Conservation (phyloP, 305 asterid species). For the Fraxinus xanthoxyloides region DNA sequence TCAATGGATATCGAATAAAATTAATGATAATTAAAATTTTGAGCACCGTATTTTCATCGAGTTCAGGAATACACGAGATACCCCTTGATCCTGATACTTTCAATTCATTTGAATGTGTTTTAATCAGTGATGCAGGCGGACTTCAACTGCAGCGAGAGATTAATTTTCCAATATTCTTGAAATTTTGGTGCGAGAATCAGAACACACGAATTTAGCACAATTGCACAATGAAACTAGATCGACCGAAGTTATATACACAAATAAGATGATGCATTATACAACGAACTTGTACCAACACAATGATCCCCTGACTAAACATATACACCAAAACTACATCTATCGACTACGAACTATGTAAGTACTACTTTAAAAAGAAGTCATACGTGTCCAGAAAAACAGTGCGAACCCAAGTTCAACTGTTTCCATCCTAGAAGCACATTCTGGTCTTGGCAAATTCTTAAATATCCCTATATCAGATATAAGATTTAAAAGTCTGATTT, state of each 20-base stretch:
- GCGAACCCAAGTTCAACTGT: neutral
- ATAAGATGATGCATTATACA: neutral
- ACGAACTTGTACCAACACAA: neutral
- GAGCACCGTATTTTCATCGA: neutral
- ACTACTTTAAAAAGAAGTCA: constrained; percentile 17
- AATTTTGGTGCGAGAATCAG: neutral
- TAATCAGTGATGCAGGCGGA: neutral
- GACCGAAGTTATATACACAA: neutral
- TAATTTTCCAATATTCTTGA: neutral
- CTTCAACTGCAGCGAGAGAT: neutral
- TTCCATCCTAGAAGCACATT: constrained; percentile 7
- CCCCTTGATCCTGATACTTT: neutral
- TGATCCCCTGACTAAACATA: neutral
- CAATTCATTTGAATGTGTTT: neutral
- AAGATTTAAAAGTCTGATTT: constrained; percentile 35
- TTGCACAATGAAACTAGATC: neutral
- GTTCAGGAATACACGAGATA: neutral
- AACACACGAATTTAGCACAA: neutral
- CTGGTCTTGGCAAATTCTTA: neutral
- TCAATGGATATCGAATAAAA: neutral
- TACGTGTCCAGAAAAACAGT: constrained; percentile 16
- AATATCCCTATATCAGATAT: neutral
- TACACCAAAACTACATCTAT: constrained; percentile 10
- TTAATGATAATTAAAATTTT: neutral
- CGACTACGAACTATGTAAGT: constrained; percentile 26